Conservation (phyloP, 345 rosid genomes). For the Salix dunnii region DNA sequence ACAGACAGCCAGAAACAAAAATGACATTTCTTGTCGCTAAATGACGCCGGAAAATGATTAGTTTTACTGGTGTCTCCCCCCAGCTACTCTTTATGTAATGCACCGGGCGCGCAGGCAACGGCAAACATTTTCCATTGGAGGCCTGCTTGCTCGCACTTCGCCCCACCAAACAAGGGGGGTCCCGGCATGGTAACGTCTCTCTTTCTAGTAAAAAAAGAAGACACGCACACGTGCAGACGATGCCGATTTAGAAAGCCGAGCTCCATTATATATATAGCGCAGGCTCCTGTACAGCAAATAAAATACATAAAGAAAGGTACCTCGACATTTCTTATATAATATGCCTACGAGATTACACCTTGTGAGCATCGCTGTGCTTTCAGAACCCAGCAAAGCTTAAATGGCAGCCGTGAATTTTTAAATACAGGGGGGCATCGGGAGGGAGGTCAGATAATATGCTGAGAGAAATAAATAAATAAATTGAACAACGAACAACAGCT, state of each 20-base stretch:
- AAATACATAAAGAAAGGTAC: too few species aligned
- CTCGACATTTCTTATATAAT: too few species aligned
- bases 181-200: slow-evolving; percentile 18
- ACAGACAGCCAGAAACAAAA: neutral
- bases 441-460: too few species aligned
- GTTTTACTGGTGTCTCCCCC: too few species aligned
- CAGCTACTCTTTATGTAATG: too few species aligned
- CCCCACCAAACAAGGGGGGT: neutral
- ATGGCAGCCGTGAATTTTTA: too few species aligned
- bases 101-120: neutral
- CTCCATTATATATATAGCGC: neutral
- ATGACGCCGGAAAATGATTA: slow-evolving; percentile 5
- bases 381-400: too few species aligned
- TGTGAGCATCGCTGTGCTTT: too few species aligned
- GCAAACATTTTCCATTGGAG: neutral
- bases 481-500: neutral
- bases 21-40: neutral
- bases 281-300: too few species aligned
- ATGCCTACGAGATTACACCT: too few species aligned
- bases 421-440: too few species aligned
- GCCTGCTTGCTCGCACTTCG: neutral
- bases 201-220: slow-evolving; percentile 7
- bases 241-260: slow-evolving; percentile 31
- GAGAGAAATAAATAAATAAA: neutral
- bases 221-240: slow-evolving; percentile 46